Evolutionary conservation across 768 basidiomycete species (phyloP), one percentile per base, ranked within the genome.

Genomic region (Naematelia encephala): DNA sequence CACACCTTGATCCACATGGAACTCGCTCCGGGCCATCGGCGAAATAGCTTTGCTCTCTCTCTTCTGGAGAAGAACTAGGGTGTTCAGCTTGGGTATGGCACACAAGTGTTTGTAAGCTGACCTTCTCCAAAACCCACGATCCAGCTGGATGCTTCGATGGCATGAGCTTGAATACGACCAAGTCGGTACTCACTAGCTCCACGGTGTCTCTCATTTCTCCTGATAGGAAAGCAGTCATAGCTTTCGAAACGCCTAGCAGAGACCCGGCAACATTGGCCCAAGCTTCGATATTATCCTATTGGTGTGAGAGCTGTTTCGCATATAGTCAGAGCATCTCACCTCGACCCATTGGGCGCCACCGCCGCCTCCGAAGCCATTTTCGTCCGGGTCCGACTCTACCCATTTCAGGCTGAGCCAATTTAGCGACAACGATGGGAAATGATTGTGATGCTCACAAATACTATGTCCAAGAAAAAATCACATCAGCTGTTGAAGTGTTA

Each of bases 121-220:
- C 69, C 63, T 75, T 78, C 54, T 80, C 79, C n/a, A 80, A 69
- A 1, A 79, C 70, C 69, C 77, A 80, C 3, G 76, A 67, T 39
- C 68, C 70, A 25, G 70, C 75, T 4, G 73, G 70, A 66, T 76
- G 66, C 67, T 69, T 26, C 19, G 27, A 49, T 5, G 21, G 21
- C 21, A 23, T 70, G 44, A 67, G 57, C 46, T 45, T 48, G 21
- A 73, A 86, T 84, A 14, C 87, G 87, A 70, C 51, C 12, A 16
- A 87, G 87, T 70, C 8, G 16, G 87, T 85, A 63, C 71, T 62
- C 22, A 75, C 74, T 30, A 75, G 48, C 49, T 76, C 76, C 14
- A 78, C 77, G 0, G 91, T 93, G 65, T 94, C 90, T 73, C 87
- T 87, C 86, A 97, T 96, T 78, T 98, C 94, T 11, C 94, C 94